A percentile compares a stretch with the other conserved stretches of the same genome.
phyloP scores from a whole-genome alignment of 1,284 basidiomycete genomes.

The Sporisorium exsertum region DNA sequence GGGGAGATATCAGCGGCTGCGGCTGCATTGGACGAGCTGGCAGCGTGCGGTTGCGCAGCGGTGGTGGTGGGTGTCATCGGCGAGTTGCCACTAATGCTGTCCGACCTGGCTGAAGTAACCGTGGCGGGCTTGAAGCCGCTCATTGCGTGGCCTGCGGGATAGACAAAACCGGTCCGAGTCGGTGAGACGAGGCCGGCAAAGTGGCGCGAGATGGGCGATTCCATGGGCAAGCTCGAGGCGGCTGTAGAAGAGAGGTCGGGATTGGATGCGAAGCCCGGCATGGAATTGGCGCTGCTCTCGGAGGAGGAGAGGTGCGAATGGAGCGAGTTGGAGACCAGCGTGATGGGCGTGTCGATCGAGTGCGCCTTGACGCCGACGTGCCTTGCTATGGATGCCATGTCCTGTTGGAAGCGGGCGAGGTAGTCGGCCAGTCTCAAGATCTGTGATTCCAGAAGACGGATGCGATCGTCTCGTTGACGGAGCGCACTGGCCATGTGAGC shows the following conservation, averaged over 20 bases:
- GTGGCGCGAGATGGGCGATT: slow-evolving; percentile 46
- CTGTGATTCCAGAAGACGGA: slow-evolving; percentile 62
- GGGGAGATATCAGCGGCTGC: slow-evolving; percentile 37
- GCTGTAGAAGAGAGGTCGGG: slow-evolving; percentile 33
- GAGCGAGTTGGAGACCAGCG: slow-evolving; percentile 41
- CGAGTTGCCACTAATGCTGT: slow-evolving; percentile 24
- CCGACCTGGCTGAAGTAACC: slow-evolving; percentile 14
- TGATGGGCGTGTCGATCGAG: slow-evolving; percentile 46
- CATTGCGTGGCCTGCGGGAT: slow-evolving; percentile 33
- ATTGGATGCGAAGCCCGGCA: slow-evolving; percentile 31
- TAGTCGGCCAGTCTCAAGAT: slow-evolving; percentile 58
- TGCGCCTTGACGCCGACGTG: slow-evolving; percentile 54
- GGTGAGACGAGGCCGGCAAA: slow-evolving; percentile 46
- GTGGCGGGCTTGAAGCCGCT: slow-evolving; percentile 50
- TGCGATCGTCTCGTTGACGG: slow-evolving; percentile 62
- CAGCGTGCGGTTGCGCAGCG: slow-evolving; percentile 18
- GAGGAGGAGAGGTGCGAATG: slow-evolving; percentile 35
- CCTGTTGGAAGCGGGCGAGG: slow-evolving; percentile 59
- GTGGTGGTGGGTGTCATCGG: slow-evolving; percentile 43
- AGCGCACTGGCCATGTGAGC: slow-evolving; percentile 38
- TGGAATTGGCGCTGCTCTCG: slow-evolving; percentile 27
- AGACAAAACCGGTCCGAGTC: slow-evolving; percentile 36
- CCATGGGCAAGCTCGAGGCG: slow-evolving; percentile 32
- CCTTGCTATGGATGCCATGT: slow-evolving; percentile 52
- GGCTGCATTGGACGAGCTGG: slow-evolving; percentile 11